Evolutionary conservation across 139 green algal species (phyloP).

Genomic region (Ulvella scutata): DNA sequence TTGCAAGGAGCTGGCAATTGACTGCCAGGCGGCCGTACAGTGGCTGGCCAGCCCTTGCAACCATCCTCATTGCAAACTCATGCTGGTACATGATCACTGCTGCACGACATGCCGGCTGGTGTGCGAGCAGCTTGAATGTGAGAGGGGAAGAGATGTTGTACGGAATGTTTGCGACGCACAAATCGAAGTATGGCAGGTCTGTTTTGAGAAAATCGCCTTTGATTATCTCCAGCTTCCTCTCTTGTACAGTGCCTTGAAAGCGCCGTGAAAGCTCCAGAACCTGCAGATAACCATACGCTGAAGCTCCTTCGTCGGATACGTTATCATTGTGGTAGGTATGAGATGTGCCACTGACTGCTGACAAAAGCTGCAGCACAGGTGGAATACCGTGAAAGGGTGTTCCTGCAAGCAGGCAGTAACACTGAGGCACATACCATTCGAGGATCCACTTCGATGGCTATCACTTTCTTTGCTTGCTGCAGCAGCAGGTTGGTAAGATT

Average conservation of each 20-base stretch:
- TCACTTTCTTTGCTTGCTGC: slow-evolving; percentile 85
- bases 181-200: slow-evolving; percentile 97
- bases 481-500: slow-evolving; percentile 96
- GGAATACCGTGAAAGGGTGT: no score
- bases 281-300: no score
- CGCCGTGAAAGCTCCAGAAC: slow-evolving; percentile 86
- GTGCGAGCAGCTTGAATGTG: slow-evolving; percentile 94
- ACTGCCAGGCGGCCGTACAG: slow-evolving; percentile 81
- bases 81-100: slow-evolving; percentile 99
- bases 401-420: no score
- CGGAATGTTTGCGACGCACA: slow-evolving; percentile 98
- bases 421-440: slow-evolving; percentile 82
- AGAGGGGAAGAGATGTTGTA: slow-evolving; percentile 99
- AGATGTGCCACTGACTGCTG: no score
- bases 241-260: slow-evolving; percentile 75
- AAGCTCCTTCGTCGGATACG: no score
- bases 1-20: slow-evolving; percentile 93
- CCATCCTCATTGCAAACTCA: slow-evolving; percentile 98
- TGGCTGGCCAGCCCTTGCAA: slow-evolving; percentile 69
- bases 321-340: no score
- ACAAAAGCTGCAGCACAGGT: no score
- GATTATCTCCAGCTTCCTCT: slow-evolving; percentile 76
- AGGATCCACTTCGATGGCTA: slow-evolving; percentile 90
- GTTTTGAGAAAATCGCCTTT: slow-evolving; percentile 83
- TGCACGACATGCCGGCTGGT: slow-evolving; percentile 65